These are phyloP conservation scores for Suillus subluteus DNA, from an alignment of 768 basidiomycete genomes.

Conservation along the genomic window DNA sequence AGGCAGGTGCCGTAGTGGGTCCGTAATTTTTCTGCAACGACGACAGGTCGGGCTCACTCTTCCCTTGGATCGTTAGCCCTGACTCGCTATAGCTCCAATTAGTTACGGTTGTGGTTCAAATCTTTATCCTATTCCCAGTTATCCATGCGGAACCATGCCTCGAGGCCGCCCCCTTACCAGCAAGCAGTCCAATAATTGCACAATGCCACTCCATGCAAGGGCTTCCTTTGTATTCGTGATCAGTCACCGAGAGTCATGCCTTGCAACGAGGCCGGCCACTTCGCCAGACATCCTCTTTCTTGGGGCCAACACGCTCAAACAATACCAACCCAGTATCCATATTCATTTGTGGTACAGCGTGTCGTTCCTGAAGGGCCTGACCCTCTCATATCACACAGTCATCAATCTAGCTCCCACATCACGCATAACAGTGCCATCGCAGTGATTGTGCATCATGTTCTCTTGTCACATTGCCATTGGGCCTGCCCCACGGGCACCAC, in stretches of 20 bases:
- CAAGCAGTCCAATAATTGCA: neutral
- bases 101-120: neutral
- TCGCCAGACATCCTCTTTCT: constrained; percentile 12
- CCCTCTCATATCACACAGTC: constrained; percentile 4
- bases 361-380: neutral
- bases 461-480: constrained; percentile 5
- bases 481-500: constrained; percentile 8
- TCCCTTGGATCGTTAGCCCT: constrained; percentile 3
- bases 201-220: constrained; percentile 1
- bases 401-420: constrained; percentile 3
- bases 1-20: constrained; percentile 1
- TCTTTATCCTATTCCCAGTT: neutral
- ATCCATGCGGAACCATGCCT: neutral
- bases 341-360: neutral
- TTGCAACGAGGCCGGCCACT: constrained; percentile 13
- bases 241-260: constrained; percentile 1
- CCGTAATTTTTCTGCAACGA: neutral
- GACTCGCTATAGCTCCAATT: constrained; percentile 3
- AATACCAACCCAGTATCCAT: neutral
- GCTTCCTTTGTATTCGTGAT: constrained; percentile 3
- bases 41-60: neutral
- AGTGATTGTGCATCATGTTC: neutral
- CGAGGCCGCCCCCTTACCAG: constrained; percentile 2
- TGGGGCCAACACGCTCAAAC: neutral
- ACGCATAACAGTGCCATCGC: constrained; percentile 1